Conservation (phyloP, 306 rosid genomes). For the Vigna hirtella region DNA sequence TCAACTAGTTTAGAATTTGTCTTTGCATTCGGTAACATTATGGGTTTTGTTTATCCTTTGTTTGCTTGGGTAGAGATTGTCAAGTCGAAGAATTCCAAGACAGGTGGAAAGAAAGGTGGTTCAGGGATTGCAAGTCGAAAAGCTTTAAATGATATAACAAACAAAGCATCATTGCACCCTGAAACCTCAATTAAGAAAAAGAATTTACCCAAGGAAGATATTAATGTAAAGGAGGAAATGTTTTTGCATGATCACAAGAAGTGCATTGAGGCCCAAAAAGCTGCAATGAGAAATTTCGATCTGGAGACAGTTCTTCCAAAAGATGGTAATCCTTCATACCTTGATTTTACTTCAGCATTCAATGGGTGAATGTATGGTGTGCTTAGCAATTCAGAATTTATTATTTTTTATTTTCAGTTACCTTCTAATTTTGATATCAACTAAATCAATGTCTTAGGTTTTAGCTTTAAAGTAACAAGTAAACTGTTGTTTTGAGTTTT, state of each 20-base stretch:
- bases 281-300: slow-evolving; percentile 42
- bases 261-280: slow-evolving; percentile 52
- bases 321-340: slow-evolving; percentile 39
- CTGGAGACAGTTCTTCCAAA: slow-evolving; percentile 55
- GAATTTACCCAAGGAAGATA: slow-evolving; percentile 51
- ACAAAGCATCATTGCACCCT: slow-evolving; percentile 46
- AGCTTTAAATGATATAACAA: slow-evolving; percentile 66
- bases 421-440: neutral
- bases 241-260: slow-evolving; percentile 64
- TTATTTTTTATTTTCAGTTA: neutral
- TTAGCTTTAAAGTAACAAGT: neutral
- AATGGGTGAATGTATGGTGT: neutral
- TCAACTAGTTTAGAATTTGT: neutral
- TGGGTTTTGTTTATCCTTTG: slow-evolving; percentile 26
- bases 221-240: slow-evolving; percentile 61
- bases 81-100: slow-evolving; percentile 45
- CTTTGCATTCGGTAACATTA: slow-evolving; percentile 5
- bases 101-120: slow-evolving; percentile 52
- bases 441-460: slow-evolving; percentile 18
- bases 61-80: slow-evolving; percentile 44
- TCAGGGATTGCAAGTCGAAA: slow-evolving; percentile 48
- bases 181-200: slow-evolving; percentile 50
- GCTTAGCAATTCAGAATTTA: neutral
- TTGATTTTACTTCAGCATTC: neutral
- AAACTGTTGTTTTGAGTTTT: neutral